These are phyloP conservation scores for Candida manassasensis DNA, from an alignment of 805 yeast species.

Conservation along the genomic window DNA sequence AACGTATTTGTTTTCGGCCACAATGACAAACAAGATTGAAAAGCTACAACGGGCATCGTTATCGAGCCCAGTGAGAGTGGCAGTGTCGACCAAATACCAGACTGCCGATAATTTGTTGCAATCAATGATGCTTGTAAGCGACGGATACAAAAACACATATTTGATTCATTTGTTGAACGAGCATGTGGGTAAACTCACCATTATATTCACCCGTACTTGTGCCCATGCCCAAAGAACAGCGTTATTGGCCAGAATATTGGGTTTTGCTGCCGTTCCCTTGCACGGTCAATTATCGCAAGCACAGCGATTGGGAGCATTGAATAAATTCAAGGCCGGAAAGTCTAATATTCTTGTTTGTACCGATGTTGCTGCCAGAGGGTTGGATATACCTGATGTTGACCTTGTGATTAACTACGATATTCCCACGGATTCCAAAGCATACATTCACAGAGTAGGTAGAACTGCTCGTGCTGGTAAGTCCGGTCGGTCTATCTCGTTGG, in stretches of 20 bases:
- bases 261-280: constrained; percentile 85
- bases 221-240: constrained; percentile 93
- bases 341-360: constrained; percentile 72
- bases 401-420: constrained; percentile 73
- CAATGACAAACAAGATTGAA: constrained; percentile 93
- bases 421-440: constrained; percentile 81
- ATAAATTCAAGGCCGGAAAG: constrained; percentile 71
- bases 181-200: constrained; percentile 75
- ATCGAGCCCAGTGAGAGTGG: constrained; percentile 81
- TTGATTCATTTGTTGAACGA: constrained; percentile 81
- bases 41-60: constrained; percentile 91
- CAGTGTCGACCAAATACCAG: constrained; percentile 82
- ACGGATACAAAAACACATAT: constrained; percentile 86
- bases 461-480: constrained; percentile 93
- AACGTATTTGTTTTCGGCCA: constrained; percentile 89
- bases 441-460: constrained; percentile 88
- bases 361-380: constrained; percentile 86
- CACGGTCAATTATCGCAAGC: constrained; percentile 90
- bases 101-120: constrained; percentile 94
- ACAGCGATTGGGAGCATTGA: constrained; percentile 77
- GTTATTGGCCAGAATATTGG: constrained; percentile 69
- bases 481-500: constrained; percentile 81
- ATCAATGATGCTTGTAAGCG: constrained; percentile 84
- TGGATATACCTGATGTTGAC: constrained; percentile 79
- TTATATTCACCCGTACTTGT: constrained; percentile 89